Evolutionary conservation across 208 protist genomes (phyloP).

Genomic region (Crithidia sp.): DNA sequence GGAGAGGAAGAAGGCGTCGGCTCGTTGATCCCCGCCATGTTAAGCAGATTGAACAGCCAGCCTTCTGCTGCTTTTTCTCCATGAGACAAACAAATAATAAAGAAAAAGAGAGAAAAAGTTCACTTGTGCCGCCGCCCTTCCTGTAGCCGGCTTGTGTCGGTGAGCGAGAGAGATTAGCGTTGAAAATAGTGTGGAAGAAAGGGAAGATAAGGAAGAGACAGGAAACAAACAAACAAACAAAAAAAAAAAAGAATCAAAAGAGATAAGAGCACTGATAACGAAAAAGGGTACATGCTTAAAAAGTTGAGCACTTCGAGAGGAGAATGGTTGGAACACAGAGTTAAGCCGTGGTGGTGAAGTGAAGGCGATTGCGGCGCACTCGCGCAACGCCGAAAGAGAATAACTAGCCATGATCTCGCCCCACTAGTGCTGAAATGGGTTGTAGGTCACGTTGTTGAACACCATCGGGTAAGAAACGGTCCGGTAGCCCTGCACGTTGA

Average conservation of each 20-base stretch:
- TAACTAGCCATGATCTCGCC: too few relatives aligned
- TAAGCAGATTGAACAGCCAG: too few relatives aligned
- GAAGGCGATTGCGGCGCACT: too few relatives aligned
- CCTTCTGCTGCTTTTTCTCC: too few relatives aligned
- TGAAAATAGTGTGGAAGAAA: background rate
- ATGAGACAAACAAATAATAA: background rate
- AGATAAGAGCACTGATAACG: background rate
- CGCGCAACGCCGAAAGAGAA: too few relatives aligned
- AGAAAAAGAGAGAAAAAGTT: background rate
- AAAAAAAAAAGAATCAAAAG: constrained; percentile 1
- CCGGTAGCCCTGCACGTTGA: constrained; percentile 14
- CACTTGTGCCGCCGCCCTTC: background rate
- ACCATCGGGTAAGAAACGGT: constrained; percentile 20
- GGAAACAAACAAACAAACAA: background rate
- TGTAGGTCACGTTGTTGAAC: background rate
- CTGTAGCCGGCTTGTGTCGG: background rate
- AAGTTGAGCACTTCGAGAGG: too few relatives aligned
- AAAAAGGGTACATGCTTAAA: too few relatives aligned
- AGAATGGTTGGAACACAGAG: too few relatives aligned
- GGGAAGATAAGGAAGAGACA: background rate
- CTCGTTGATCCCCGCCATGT: too few relatives aligned
- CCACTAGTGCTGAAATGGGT: constrained; percentile 1
- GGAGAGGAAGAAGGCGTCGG: too few relatives aligned
- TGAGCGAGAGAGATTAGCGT: background rate
- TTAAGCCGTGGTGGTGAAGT: too few relatives aligned